phyloP scores from a whole-genome alignment of 73 alveolate genomes.

The Symbiodinium natans region DNA sequence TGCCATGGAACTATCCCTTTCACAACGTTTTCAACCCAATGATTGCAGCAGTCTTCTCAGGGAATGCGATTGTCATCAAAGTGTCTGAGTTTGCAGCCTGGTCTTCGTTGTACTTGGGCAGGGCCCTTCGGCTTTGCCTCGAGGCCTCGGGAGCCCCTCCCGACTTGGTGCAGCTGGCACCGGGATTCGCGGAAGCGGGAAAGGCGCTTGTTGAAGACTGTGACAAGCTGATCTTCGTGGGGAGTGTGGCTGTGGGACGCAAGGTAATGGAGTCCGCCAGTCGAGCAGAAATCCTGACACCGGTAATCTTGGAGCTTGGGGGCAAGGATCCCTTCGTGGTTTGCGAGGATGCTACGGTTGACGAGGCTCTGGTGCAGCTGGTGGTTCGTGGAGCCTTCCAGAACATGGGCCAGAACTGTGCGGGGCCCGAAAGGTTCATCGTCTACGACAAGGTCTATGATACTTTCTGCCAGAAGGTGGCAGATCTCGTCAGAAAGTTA shows the following conservation, averaged over 20 bases:
- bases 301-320: constrained; percentile 83
- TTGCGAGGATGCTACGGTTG: constrained; percentile 74
- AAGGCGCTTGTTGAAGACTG: constrained; percentile 72
- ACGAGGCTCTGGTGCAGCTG: constrained; percentile 50
- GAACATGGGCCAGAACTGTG: constrained; percentile 93
- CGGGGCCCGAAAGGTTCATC: constrained; percentile 93
- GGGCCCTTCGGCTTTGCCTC: constrained; percentile 33
- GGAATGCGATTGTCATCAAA: constrained; percentile 58
- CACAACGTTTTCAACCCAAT: constrained; percentile 93
- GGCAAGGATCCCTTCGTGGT: constrained; percentile 91
- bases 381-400: constrained; percentile 90
- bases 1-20: constrained; percentile 92
- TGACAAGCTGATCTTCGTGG: constrained; percentile 93
- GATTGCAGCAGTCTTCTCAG: constrained; percentile 66
- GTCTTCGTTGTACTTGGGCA: neutral
- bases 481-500: constrained; percentile 27
- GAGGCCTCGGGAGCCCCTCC: constrained; percentile 56
- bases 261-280: constrained; percentile 80
- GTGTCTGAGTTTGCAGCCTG: constrained; percentile 88
- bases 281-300: constrained; percentile 49
- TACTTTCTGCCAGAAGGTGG: constrained; percentile 12
- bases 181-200: constrained; percentile 83
- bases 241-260: constrained; percentile 66
- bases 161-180: constrained; percentile 89
- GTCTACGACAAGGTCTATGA: constrained; percentile 89